A percentile compares a stretch with the other conserved stretches of the same genome.
Conservation (phyloP, 1,139 yeast species). For the Saccharomyces hybrid region DNA sequence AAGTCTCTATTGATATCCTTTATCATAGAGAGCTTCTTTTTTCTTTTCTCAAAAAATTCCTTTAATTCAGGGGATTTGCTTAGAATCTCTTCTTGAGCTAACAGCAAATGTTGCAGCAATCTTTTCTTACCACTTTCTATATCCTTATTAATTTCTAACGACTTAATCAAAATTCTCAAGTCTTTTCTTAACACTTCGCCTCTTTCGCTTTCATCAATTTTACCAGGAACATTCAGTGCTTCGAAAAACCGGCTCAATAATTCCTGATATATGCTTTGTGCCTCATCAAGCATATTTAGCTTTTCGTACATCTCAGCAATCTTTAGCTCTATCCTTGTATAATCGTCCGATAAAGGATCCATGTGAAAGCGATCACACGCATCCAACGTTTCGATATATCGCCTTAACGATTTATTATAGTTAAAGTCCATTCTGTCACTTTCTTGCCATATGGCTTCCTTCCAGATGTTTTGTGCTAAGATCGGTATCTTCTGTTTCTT, state of each 20-base stretch:
- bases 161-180: constrained; percentile 58
- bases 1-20: neutral
- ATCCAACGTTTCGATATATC: constrained; percentile 51
- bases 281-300: constrained; percentile 52
- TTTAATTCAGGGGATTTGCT: constrained; percentile 32
- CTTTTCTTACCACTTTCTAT: constrained; percentile 52
- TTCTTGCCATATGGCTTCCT: constrained; percentile 70
- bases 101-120: constrained; percentile 52
- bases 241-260: constrained; percentile 55
- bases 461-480: neutral
- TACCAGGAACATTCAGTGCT: constrained; percentile 39
- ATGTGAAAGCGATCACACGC: constrained; percentile 41
- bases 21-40: constrained; percentile 14
- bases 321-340: constrained; percentile 81
- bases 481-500: neutral
- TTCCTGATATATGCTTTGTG: constrained; percentile 59
- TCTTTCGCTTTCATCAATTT: constrained; percentile 33
- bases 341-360: constrained; percentile 56
- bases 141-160: constrained; percentile 51
- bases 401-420: constrained; percentile 57
- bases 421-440: constrained; percentile 55
- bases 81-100: constrained; percentile 58
- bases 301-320: constrained; percentile 81
- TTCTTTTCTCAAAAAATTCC: constrained; percentile 26
- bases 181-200: constrained; percentile 67